Evolutionary conservation across 148 eudicot genomes (phyloP), one percentile per base, ranked within the genome.

Genomic region (Fagopyrum homotropicum): DNA sequence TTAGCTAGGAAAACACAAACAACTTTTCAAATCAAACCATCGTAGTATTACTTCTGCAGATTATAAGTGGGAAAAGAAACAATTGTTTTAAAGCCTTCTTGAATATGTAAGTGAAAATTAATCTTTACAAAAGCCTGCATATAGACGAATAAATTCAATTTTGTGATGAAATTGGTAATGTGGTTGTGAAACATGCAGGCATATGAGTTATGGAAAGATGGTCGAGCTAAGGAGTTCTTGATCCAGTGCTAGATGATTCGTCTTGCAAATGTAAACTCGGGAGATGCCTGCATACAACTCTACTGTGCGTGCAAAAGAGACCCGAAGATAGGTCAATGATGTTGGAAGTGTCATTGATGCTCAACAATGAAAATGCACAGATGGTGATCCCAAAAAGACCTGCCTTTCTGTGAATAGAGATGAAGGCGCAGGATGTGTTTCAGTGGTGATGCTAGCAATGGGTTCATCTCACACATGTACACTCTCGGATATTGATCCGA

Each of bases 251-350:
- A 35, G 26, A 46, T 12, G 74, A 76, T 15, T 75, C 81, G 11
- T 12, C 45, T 51, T 45, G 16, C 16, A 4, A n/a, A 0, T 16
- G 11, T 5, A 81, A 87, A 45, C 49, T 81, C 35, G 7, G 72
- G 52, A 76, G 86, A 60, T 87, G 81, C 69, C 54, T 87, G 10
- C 80, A 83, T 19, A 61, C 80, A 1, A 85, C 83, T 9, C 75
- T 82, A 29, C 69, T 82, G 9, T 82, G 81, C 72, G 77, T 82
- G 51, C 81, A 84, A 51, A 80, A 77, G 55, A 79, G 76, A 61
- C 79, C 79, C 75, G 80, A 72, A 71, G 82, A 84, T 10, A 77
- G 87, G 73, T 86, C 87, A 30, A 70, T 84, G 55, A 86, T 86
- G 84, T 72, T 84, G 64, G 83, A 84, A 70, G 81, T 86, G 40